Base-by-base conservation (phyloP, 164 flowering plant genomes). In the Liquidambar formosana region DNA sequence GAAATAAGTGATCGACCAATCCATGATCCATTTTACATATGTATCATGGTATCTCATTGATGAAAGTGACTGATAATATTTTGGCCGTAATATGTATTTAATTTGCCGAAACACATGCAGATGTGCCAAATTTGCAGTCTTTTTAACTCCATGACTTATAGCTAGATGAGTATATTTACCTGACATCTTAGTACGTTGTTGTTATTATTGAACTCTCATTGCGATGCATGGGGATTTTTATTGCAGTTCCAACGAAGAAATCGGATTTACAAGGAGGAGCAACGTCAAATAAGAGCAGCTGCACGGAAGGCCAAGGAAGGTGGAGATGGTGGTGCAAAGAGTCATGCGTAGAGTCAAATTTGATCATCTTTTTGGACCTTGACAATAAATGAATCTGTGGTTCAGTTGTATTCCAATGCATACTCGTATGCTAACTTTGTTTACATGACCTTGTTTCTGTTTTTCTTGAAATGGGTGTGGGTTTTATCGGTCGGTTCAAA, bases 181-280 rank as follows among this genome's bases (percentile, higher is more conserved):
- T n/a, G n/a, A n/a, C n/a, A n/a, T n/a, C n/a, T n/a, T n/a, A n/a
- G n/a, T n/a, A n/a, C n/a, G n/a, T n/a, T n/a, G n/a, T n/a, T 54
- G n/a, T 6, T 53, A 6, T 38, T 19, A 28, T 48, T 68, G 61
- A 57, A n/a, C 22, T n/a, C 22, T 21, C 19, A 18, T 57, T 11
- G 5, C 51, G 63, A 28, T 62, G 27, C 5, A 6, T 54, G 13
- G 43, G 48, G 13, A 54, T 57, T 67, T 19, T 57, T 64, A 15
- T 75, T 84, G 72, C 89, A 92, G 98, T 94, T 80, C 63, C 89
- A 90, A 76, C 83, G 98, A 52, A 82, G 98, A 74, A 94, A 94
- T 71, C 84, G 96, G 45, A 73, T 94, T 61, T 94, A 89, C 82
- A 94, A 94, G 78, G 98, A 94, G 77, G 97, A 94, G 80, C 98